Percentiles rank a stretch among this genome's conserved stretches.
Conservation (phyloP, 257 asterid species). For the Fraxinus anomala region DNA sequence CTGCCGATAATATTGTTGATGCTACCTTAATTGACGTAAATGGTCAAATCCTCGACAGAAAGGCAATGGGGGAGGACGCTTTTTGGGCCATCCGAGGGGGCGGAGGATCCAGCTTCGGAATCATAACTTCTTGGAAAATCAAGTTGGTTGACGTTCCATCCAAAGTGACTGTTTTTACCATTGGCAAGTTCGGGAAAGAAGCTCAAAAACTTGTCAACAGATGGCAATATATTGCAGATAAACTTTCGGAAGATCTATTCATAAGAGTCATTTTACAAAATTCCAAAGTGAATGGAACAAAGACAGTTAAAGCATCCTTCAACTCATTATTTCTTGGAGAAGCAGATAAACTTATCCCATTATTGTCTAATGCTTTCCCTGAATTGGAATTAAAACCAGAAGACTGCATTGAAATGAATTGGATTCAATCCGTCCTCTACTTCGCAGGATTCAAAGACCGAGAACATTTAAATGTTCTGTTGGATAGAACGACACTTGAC, state of each 20-base stretch:
- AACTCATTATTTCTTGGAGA: constrained; percentile 46
- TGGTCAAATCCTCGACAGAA: constrained; percentile 41
- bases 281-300: background rate
- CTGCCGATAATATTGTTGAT: constrained; percentile 49
- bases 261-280: constrained; percentile 42
- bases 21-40: constrained; percentile 40
- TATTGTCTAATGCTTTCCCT: constrained; percentile 36
- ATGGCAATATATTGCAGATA: constrained; percentile 49
- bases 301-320: constrained; percentile 30
- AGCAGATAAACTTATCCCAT: background rate
- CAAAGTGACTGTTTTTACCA: constrained; percentile 42
- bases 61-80: constrained; percentile 56
- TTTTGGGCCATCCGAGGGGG: constrained; percentile 76
- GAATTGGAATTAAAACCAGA: constrained; percentile 36
- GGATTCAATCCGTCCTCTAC: constrained; percentile 49
- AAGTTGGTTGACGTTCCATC: constrained; percentile 46
- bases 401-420: constrained; percentile 51
- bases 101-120: constrained; percentile 62
- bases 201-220: constrained; percentile 31
- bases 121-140: constrained; percentile 53
- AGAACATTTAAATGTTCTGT: constrained; percentile 20
- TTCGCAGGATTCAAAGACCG: constrained; percentile 19
- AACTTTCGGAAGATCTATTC: constrained; percentile 40
- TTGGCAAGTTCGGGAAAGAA: constrained; percentile 23
- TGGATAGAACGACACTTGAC: constrained; percentile 27